Percentiles rank a stretch among this genome's conserved stretches.
Evolutionary conservation across 2,329 filamentous ascomycete genomes (phyloP).

Genomic region (Colletotrichum sp.): DNA sequence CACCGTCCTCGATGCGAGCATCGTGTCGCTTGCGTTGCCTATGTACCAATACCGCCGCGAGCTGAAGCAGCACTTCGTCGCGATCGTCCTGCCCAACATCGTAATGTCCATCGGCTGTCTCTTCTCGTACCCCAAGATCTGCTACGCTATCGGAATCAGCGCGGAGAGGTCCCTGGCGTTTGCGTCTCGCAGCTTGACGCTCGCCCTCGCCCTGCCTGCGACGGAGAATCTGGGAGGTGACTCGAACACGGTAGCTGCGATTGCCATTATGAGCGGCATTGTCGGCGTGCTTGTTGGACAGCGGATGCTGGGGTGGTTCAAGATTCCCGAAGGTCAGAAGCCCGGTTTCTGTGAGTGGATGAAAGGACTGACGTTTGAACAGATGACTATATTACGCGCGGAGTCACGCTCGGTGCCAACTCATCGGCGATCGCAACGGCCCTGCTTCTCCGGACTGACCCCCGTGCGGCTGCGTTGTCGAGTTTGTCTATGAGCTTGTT

Average conservation of each 20-base stretch:
- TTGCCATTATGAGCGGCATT: slow-evolving; percentile 66
- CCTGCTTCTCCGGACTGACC: slow-evolving; percentile 59
- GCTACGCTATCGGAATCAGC: slow-evolving; percentile 59
- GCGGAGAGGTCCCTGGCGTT: slow-evolving; percentile 59
- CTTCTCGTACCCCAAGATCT: slow-evolving; percentile 62
- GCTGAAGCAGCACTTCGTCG: slow-evolving; percentile 55
- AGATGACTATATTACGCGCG: slow-evolving; percentile 69
- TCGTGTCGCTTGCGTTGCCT: slow-evolving; percentile 63
- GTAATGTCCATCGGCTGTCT: slow-evolving; percentile 56
- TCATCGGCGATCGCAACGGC: slow-evolving; percentile 66
- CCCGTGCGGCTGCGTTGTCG: slow-evolving; percentile 62
- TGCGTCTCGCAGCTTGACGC: slow-evolving; percentile 59
- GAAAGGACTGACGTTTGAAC: background rate
- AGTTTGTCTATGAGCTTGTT: slow-evolving; percentile 67
- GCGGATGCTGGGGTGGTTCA: slow-evolving; percentile 50
- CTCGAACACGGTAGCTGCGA: slow-evolving; percentile 56
- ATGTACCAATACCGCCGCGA: slow-evolving; percentile 67
- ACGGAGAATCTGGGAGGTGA: slow-evolving; percentile 63
- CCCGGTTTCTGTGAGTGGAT: rapidly evolving
- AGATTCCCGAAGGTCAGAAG: slow-evolving; percentile 56
- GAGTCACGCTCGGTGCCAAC: slow-evolving; percentile 65
- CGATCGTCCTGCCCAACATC: slow-evolving; percentile 60
- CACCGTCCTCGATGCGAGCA: slow-evolving; percentile 60
- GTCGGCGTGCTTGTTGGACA: slow-evolving; percentile 61
- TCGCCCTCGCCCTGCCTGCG: slow-evolving; percentile 64